Percentiles rank a stretch among this genome's conserved stretches.
Conservation (phyloP, 1,284 basidiomycete genomes). For the Quambalaria eucalypti region DNA sequence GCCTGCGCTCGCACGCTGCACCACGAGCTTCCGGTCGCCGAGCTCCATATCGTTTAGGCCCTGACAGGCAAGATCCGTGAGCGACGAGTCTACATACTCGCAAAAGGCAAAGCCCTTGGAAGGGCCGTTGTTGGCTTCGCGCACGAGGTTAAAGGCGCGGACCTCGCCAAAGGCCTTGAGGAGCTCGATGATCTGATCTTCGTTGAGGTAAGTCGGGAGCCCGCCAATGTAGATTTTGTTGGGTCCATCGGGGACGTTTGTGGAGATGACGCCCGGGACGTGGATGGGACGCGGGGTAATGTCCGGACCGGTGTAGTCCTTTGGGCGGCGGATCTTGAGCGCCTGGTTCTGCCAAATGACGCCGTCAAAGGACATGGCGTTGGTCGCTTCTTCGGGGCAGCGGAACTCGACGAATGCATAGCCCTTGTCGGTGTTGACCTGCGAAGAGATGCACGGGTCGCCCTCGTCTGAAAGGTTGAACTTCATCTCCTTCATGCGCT, state of each 20-base stretch:
- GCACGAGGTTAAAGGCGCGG: conserved; percentile 92
- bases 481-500: conserved; percentile 72
- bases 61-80: conserved; percentile 91
- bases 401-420: conserved; percentile 92
- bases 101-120: conserved; percentile 92
- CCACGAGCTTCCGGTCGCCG: conserved; percentile 89
- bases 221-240: conserved; percentile 98
- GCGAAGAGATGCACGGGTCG: conserved; percentile 80
- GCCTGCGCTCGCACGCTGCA: conserved; percentile 89
- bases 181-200: conserved; percentile 95
- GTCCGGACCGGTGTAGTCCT: conserved; percentile 73
- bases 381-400: conserved; percentile 87
- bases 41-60: conserved; percentile 95
- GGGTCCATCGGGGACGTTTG: conserved; percentile 88
- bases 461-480: conserved; percentile 53
- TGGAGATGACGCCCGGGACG: conserved; percentile 83
- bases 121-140: conserved; percentile 62
- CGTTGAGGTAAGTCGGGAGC: conserved; percentile 83
- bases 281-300: conserved; percentile 60
- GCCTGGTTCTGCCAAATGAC: conserved; percentile 85
- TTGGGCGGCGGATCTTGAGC: conserved; percentile 89
- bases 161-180: conserved; percentile 95
- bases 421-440: conserved; percentile 94
- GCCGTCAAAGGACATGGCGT: conserved; percentile 92
- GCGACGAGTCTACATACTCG: conserved; percentile 80